Conservation (phyloP, 495 filamentous ascomycete species). For the Aspergillus cristatus region DNA sequence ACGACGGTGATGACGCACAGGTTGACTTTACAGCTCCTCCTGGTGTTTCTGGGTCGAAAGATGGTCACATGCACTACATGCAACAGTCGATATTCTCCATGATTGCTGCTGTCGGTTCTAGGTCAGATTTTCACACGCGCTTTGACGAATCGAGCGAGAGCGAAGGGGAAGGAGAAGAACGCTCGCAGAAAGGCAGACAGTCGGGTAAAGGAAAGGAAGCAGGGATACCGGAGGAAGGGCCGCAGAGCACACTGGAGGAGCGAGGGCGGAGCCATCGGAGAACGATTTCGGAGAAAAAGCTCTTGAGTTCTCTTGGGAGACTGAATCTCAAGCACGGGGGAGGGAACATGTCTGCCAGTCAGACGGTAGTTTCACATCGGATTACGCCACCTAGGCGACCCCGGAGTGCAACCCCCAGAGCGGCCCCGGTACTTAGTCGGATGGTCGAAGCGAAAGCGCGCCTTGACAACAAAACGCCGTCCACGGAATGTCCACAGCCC, state of each 20-base stretch:
- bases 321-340: conserved; percentile 32
- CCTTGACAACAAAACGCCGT: conserved; percentile 32
- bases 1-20: conserved; percentile 61
- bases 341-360: conserved; percentile 2
- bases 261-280: conserved; percentile 42
- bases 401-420: conserved; percentile 35
- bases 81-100: conserved; percentile 93
- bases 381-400: conserved; percentile 18
- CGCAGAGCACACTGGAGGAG: conserved; percentile 10
- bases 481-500: conserved; percentile 13
- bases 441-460: conserved; percentile 76
- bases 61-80: conserved; percentile 54
- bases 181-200: conserved; percentile 2
- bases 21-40: conserved; percentile 65
- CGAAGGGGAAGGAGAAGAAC: conserved; percentile 45
- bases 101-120: conserved; percentile 82
- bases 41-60: conserved; percentile 21
- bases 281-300: conserved; percentile 50
- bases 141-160: conserved; percentile 83
- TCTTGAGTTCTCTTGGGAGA: conserved; percentile 50
- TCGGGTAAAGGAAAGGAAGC: background rate
- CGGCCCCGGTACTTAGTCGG: conserved; percentile 68
- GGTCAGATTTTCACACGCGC: conserved; percentile 66
- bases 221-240: background rate
- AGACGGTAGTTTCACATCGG: conserved; percentile 9